Conservation (phyloP, 352 stramenopile genomes). For the Pythium biforme region DNA sequence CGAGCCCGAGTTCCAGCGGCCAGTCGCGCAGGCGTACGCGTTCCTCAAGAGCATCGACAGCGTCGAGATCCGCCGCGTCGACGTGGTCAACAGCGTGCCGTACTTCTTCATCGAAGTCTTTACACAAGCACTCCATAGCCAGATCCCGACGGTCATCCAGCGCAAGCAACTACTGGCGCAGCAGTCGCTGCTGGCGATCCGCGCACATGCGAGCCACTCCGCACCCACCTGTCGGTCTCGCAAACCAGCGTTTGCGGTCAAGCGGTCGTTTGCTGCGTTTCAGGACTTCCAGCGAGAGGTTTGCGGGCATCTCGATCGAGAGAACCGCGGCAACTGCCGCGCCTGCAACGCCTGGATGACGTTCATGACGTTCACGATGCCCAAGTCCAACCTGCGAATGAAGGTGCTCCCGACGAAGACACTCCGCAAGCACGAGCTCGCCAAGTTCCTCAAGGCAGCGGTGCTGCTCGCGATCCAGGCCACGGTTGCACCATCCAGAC, state of each 20-base stretch:
- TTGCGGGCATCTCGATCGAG: neutral
- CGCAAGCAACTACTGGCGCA: neutral
- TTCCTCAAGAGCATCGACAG: constrained; percentile 58
- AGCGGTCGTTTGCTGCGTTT: constrained; percentile 13
- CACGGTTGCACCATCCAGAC: constrained; percentile 4
- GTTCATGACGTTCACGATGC: constrained; percentile 16
- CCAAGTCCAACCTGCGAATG: constrained; percentile 5
- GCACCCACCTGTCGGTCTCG: neutral
- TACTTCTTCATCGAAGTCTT: constrained; percentile 61
- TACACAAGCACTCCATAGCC: constrained; percentile 18
- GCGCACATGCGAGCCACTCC: too few relatives aligned
- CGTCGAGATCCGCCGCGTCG: constrained; percentile 48
- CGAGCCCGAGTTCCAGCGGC: constrained; percentile 39
- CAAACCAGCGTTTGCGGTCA: neutral
- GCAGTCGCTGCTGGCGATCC: neutral
- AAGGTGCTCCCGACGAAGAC: constrained; percentile 8
- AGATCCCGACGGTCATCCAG: constrained; percentile 15
- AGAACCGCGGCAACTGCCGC: constrained; percentile 17
- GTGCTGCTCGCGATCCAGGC: constrained; percentile 19
- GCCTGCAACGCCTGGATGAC: constrained; percentile 26
- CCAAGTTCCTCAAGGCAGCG: constrained; percentile 16
- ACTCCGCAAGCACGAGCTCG: constrained; percentile 7
- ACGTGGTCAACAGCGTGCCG: constrained; percentile 38
- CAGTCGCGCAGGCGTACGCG: constrained; percentile 26
- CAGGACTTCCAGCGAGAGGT: constrained; percentile 13